Percentiles rank a stretch among this genome's conserved stretches.
Evolutionary conservation across 2,329 filamentous ascomycete genomes (phyloP).

Genomic region (Neophaeococcomyces mojaviensis): DNA sequence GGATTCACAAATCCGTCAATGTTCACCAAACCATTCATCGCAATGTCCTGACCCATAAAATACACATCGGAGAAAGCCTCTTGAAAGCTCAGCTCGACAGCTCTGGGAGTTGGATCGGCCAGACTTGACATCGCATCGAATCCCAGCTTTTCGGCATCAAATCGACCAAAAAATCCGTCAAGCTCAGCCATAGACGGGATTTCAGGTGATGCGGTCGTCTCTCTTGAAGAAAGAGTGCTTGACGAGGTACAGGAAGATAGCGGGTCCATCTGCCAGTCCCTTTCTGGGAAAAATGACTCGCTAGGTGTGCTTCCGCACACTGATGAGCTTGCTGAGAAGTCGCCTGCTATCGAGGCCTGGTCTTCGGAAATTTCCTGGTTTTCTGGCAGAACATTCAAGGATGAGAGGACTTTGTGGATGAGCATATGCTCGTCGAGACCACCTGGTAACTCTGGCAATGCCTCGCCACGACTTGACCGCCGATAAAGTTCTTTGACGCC

Average conservation of each 20-base stretch:
- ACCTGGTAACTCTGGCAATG: background rate
- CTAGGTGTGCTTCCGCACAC: background rate
- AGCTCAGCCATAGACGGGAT: constrained; percentile 1
- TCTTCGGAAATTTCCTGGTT: background rate
- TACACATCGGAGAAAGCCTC: background rate
- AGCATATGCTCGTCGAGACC: constrained; percentile 2
- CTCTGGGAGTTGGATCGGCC: background rate
- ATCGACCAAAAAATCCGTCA: background rate
- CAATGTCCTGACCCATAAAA: background rate
- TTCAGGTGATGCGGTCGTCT: background rate
- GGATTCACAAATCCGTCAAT: constrained; percentile 2
- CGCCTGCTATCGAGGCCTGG: background rate
- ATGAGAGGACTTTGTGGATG: constrained; percentile 1
- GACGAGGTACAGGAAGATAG: background rate
- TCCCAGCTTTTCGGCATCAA: background rate
- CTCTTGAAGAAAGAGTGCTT: too few relatives aligned
- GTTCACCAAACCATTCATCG: too few relatives aligned
- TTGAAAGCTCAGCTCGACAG: background rate
- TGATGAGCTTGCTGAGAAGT: background rate
- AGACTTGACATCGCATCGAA: background rate
- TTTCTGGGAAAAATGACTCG: too few relatives aligned
- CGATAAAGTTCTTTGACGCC: constrained; percentile 5
- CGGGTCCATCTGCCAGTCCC: background rate
- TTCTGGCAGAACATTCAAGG: background rate
- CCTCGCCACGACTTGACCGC: background rate